A percentile compares a stretch with the other conserved stretches of the same genome.
These are phyloP conservation scores for Psilocybe subaeruginosa DNA, from an alignment of 768 basidiomycete species.

Conservation along the genomic window DNA sequence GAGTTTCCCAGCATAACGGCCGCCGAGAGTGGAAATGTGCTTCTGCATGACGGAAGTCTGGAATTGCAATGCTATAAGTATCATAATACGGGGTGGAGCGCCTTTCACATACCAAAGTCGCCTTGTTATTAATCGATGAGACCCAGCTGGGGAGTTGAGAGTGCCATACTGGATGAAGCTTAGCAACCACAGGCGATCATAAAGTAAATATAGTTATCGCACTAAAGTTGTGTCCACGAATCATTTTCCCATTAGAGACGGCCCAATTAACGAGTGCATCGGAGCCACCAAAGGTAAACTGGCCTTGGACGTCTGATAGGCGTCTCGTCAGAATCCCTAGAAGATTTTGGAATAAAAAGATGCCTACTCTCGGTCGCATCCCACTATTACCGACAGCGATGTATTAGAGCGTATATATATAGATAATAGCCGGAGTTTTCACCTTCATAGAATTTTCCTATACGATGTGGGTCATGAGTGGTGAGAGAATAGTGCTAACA, in stretches of 20 bases:
- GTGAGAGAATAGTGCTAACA: neutral
- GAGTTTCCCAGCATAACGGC: conserved; percentile 48
- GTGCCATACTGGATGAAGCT: conserved; percentile 30
- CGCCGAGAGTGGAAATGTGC: conserved; percentile 48
- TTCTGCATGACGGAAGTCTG: conserved; percentile 47
- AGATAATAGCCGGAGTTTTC: neutral
- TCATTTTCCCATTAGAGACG: conserved; percentile 37
- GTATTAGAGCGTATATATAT: neutral
- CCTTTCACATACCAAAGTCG: conserved; percentile 33
- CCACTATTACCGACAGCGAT: conserved; percentile 28
- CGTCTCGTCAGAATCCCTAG: neutral
- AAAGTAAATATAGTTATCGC: neutral
- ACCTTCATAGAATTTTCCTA: conserved; percentile 50
- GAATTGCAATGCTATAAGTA: neutral
- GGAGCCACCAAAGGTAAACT: conserved; percentile 35
- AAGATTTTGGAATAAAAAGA: neutral
- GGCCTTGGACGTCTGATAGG: conserved; percentile 29
- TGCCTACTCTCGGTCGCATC: conserved; percentile 40
- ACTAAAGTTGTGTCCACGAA: conserved; percentile 44
- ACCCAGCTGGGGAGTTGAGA: conserved; percentile 48
- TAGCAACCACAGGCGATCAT: conserved; percentile 18
- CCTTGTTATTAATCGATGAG: conserved; percentile 35
- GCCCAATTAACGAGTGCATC: conserved; percentile 45
- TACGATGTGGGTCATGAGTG: neutral
- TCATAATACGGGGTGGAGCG: neutral